Evolutionary conservation across 106 monocot species (phyloP).

Genomic region (Amphibolis antarctica): DNA sequence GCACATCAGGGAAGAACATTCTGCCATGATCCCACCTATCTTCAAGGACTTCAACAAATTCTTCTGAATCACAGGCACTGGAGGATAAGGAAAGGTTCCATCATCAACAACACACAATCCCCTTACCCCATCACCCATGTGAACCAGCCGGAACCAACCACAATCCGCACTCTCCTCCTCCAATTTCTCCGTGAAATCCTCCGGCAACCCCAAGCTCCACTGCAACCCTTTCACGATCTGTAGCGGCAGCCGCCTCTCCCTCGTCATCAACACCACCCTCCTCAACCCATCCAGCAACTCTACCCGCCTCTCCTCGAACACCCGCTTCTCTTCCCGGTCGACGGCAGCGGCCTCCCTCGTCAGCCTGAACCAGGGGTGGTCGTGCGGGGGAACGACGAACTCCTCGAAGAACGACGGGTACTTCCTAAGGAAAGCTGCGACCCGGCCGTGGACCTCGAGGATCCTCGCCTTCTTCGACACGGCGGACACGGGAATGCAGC

Average conservation of each 20-base stretch:
- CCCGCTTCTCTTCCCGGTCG: conserved; percentile 12
- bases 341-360: conserved; percentile 33
- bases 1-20: neutral
- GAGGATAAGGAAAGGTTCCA: neutral
- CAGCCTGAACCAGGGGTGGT: conserved; percentile 75
- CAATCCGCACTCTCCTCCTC: conserved; percentile 10
- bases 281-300: conserved; percentile 39
- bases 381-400: conserved; percentile 42
- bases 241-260: conserved; percentile 34
- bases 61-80: conserved; percentile 40
- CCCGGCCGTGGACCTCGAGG: conserved; percentile 13
- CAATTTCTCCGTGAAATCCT: conserved; percentile 31
- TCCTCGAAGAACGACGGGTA: conserved; percentile 64
- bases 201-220: conserved; percentile 65
- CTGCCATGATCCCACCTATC: neutral
- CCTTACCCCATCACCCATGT: conserved; percentile 33
- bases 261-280: conserved; percentile 49
- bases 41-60: conserved; percentile 9
- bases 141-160: conserved; percentile 26
- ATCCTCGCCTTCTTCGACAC: conserved; percentile 40
- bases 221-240: conserved; percentile 60
- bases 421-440: conserved; percentile 25
- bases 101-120: conserved; percentile 12
- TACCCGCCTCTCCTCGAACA: conserved; percentile 10
- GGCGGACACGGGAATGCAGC: conserved; percentile 44